Evolutionary conservation across 2,329 filamentous ascomycete species (phyloP), one percentile per base, ranked within the genome.

Genomic region (Fusarium haematococcum): DNA sequence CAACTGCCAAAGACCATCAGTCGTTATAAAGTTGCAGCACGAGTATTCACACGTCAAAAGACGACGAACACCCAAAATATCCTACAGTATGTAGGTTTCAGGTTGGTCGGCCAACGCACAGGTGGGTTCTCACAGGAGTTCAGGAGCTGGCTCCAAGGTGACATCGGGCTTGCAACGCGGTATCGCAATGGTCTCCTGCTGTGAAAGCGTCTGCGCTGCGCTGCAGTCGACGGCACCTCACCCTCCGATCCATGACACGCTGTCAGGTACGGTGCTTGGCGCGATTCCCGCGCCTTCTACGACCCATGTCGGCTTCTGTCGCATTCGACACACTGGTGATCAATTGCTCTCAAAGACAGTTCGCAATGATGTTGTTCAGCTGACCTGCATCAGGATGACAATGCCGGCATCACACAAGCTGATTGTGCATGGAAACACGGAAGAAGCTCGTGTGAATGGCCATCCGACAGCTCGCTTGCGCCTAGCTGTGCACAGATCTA

Each of bases 221-320:
- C 60, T 52, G 45, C 41, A 61, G 39, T 61, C 39, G 27, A 39
- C 56, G 35, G 35, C 56, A 60, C 27, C n/a, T 60, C 39, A 61
- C 27, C 57, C 57, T 60, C 57, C 37, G n/a, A 61, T 61, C 58
- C 58, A 48, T 45, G 58, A 45, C 58, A 61, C 58, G 30, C 58
- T 61, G 58, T 48, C 58, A 61, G 58, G 58, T 61, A 61, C 58
- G 25, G n/a, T 33, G 18, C 58, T 61, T 48, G 58, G 58, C 58
- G 58, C 58, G 58, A 61, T 48, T 35, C 41, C 39, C 58, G 58
- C 58, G 39, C 41, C 43, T 41, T 45, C n/a, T 61, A 35, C 58
- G 30, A 27, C 41, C 58, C 39, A 33, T 48, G 39, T 48, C 41
- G 14, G 27, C 25, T 33, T 48, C 57, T 60, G 37, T 32, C 37